Base-by-base conservation (phyloP, 345 rosid genomes). In the Citrus trifoliata region DNA sequence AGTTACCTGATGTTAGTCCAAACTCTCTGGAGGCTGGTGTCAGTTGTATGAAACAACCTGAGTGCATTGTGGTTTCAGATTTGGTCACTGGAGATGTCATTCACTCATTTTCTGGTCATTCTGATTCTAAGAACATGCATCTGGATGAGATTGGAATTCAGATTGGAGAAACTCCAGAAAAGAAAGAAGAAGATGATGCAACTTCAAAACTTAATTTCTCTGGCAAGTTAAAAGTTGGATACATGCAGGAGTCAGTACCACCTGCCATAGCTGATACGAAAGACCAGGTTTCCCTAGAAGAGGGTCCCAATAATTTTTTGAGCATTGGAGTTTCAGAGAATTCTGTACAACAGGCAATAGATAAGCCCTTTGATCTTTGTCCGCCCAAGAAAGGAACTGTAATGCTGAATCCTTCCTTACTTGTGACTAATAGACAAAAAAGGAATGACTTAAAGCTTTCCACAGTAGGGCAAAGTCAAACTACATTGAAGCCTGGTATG, bases 401-500 rank as follows among this genome's bases (percentile, higher is more conserved):
- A 5, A 67, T 7, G 83, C 81, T 93, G 14, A 92, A 90, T 42
- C 89, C 93, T 16, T 14, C 89, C 3, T 63, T 86, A 58, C 46
- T 79, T 0, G 80, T 1, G 2, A 76, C 64, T 71, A 91, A 86
- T 79, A 86, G 68, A 85, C 88, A 73, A 76, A 93, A 79, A 78
- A 79, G 87, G 33, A 90, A 78, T 71, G 88, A 82, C 74, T 58
- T 18, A 18, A 87, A 79, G 74, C 85, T 79, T 14, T 74, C 80
- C 38, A 24, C 33, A 9, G 87, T 76, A 25, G 90, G 81, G 21
- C 63, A 13, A 56, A 22, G 48, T 40, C 84, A 86, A 62, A 25
- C 0, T 32, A 75, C 80, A 28, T 74, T 92, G 80, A 83, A 91
- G 83, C 70, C 92, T 55, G 98, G 98, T 64, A 92, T 95, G 98